These are phyloP conservation scores for Xerocomus minutiporus DNA, from an alignment of 1,284 basidiomycete species.

Conservation along the genomic window DNA sequence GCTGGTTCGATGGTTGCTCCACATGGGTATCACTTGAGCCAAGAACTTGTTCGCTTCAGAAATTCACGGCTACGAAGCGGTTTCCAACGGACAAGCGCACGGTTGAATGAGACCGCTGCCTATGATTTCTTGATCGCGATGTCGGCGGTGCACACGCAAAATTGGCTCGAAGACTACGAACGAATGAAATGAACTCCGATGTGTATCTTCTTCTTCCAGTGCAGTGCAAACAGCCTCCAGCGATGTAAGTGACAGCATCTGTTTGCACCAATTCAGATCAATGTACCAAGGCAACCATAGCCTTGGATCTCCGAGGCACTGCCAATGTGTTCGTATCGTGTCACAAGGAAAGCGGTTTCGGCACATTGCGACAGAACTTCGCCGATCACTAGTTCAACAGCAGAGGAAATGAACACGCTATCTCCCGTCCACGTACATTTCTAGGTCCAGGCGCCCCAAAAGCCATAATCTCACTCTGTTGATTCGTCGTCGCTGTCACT, in stretches of 20 bases:
- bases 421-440: no score
- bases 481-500: constrained; percentile 60
- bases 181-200: neutral
- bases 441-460: neutral
- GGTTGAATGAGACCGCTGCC: neutral
- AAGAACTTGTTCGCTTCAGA: neutral
- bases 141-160: neutral
- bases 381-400: neutral
- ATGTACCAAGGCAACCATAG: neutral
- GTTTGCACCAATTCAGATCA: neutral
- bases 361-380: neutral
- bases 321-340: neutral
- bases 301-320: neutral
- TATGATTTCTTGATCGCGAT: neutral
- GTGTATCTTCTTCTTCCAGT: neutral
- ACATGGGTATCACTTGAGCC: neutral
- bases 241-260: neutral
- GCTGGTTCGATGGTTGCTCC: neutral
- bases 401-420: neutral
- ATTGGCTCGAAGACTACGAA: neutral
- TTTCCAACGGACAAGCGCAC: neutral
- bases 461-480: constrained; percentile 17
- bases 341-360: neutral
- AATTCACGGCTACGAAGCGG: neutral
- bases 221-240: neutral